A percentile compares a stretch with the other conserved stretches of the same genome.
Conservation (phyloP, 352 stramenopile genomes). For the Pythium angustatum region DNA sequence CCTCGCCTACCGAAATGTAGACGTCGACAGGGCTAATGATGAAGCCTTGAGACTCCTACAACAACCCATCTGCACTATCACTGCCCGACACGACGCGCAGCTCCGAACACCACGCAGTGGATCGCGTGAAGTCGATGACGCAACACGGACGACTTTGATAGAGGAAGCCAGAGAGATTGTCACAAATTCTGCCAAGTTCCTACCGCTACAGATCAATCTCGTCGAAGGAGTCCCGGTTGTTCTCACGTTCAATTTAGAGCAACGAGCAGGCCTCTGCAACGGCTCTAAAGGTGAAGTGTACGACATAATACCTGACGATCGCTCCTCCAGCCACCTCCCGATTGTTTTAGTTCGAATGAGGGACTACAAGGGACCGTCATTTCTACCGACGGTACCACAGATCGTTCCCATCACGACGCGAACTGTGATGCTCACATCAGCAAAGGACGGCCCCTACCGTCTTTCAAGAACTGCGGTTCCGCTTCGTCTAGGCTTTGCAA, state of each 20-base stretch:
- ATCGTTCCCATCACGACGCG: constrained; percentile 11
- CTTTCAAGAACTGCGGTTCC: constrained; percentile 12
- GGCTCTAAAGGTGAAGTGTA: constrained; percentile 2
- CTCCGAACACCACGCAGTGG: constrained; percentile 31
- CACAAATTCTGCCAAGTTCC: not conserved
- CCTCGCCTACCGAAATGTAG: constrained; percentile 8
- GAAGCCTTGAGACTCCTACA: not conserved
- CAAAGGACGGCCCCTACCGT: not conserved
- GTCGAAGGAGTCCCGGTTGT: not conserved
- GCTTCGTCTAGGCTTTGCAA: constrained; percentile 13
- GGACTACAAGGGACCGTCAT: constrained; percentile 20
- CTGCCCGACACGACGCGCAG: constrained; percentile 1
- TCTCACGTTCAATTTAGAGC: constrained; percentile 14
- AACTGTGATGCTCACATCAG: not conserved
- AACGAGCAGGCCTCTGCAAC: constrained; percentile 14
- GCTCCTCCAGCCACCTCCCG: not conserved
- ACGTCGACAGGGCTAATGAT: not conserved
- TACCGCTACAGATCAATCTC: not conserved
- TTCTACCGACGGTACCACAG: not conserved
- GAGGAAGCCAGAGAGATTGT: not conserved
- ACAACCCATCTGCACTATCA: not conserved
- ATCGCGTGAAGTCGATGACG: no score
- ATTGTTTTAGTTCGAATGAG: constrained; percentile 6
- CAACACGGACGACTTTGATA: not conserved
- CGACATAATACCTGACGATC: constrained; percentile 12